Evolutionary conservation across 2,329 filamentous ascomycete genomes (phyloP).

Genomic region (Penicillium capsulatum): DNA sequence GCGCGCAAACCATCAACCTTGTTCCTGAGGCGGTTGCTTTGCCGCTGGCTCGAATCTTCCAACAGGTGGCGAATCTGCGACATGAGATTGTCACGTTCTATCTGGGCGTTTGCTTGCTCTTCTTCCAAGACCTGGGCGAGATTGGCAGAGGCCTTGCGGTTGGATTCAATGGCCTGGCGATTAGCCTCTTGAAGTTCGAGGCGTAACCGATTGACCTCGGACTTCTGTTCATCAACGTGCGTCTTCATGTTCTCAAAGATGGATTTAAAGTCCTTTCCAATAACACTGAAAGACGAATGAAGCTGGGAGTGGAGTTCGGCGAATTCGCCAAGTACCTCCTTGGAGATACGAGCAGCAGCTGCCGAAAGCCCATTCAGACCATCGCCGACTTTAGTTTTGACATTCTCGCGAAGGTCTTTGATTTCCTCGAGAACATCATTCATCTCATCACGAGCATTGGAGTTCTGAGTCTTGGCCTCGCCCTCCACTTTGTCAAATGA

Average conservation of each 20-base stretch:
- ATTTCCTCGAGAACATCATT: slow-evolving; percentile 90
- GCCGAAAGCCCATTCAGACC: slow-evolving; percentile 77
- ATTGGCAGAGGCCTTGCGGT: slow-evolving; percentile 60
- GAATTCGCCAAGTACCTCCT: slow-evolving; percentile 82
- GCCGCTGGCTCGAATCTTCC: slow-evolving; percentile 66
- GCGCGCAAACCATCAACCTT: slow-evolving; percentile 61
- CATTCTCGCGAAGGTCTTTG: slow-evolving; percentile 78
- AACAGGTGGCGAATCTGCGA: slow-evolving; percentile 74
- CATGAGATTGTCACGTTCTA: slow-evolving; percentile 70
- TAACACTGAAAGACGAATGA: slow-evolving; percentile 74
- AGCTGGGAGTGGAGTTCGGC: slow-evolving; percentile 77
- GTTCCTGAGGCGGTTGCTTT: slow-evolving; percentile 65
- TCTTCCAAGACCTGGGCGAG: slow-evolving; percentile 69
- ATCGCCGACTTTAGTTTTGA: slow-evolving; percentile 80
- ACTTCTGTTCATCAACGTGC: slow-evolving; percentile 70
- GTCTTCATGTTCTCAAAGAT: slow-evolving; percentile 77
- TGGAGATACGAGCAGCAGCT: slow-evolving; percentile 82
- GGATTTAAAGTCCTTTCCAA: slow-evolving; percentile 80
- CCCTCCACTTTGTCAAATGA: slow-evolving; percentile 65
- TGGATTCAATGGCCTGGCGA: slow-evolving; percentile 63
- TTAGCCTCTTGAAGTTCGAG: slow-evolving; percentile 68
- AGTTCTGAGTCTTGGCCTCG: slow-evolving; percentile 54
- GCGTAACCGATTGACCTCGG: slow-evolving; percentile 69
- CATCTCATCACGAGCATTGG: slow-evolving; percentile 71
- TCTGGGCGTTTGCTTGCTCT: slow-evolving; percentile 67